phyloP scores from a whole-genome alignment of 1,139 yeast genomes.

The Saccharomyces hybrid region DNA sequence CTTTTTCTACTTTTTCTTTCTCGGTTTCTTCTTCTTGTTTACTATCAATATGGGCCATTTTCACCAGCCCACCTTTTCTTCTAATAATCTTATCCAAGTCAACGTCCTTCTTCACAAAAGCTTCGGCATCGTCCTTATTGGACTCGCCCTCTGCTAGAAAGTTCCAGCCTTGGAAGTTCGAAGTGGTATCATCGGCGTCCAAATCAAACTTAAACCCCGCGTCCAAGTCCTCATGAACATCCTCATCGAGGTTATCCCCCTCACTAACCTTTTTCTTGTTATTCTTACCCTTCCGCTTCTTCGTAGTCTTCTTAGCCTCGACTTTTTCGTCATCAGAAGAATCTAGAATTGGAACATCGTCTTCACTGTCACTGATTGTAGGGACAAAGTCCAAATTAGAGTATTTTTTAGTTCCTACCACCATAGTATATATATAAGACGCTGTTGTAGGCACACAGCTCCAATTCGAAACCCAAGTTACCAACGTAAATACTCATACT shows the following conservation, averaged over 20 bases:
- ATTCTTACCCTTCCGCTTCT: slow-evolving; percentile 30
- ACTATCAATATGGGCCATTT: slow-evolving; percentile 42
- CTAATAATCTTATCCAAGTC: slow-evolving; percentile 80
- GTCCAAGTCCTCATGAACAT: slow-evolving; percentile 49
- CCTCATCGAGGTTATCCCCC: slow-evolving; percentile 30
- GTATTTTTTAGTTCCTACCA: slow-evolving; percentile 10
- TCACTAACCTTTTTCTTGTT: slow-evolving; percentile 21
- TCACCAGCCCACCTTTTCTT: slow-evolving; percentile 68
- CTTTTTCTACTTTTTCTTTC: slow-evolving; percentile 27
- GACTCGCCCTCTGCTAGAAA: slow-evolving; percentile 52
- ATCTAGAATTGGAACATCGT: slow-evolving; percentile 53
- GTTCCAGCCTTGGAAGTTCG: slow-evolving; percentile 74
- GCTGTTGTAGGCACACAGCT: slow-evolving; percentile 6
- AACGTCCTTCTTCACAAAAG: slow-evolving; percentile 47
- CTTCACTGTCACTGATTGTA: slow-evolving; percentile 71
- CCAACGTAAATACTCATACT: not conserved
- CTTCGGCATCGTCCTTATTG: slow-evolving; percentile 27
- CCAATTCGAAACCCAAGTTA: not conserved
- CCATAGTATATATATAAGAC: slow-evolving; percentile 1
- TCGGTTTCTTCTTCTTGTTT: slow-evolving; percentile 35
- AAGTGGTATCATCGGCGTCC: slow-evolving; percentile 41
- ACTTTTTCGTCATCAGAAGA: slow-evolving; percentile 42
- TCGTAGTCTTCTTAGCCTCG: slow-evolving; percentile 25
- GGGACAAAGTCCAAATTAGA: slow-evolving; percentile 42
- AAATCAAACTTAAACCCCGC: slow-evolving; percentile 64